Percentiles rank a stretch among this genome's conserved stretches.
phyloP scores from a whole-genome alignment of 139 green algal genomes.

The Cymbomonas tetramitiformis region DNA sequence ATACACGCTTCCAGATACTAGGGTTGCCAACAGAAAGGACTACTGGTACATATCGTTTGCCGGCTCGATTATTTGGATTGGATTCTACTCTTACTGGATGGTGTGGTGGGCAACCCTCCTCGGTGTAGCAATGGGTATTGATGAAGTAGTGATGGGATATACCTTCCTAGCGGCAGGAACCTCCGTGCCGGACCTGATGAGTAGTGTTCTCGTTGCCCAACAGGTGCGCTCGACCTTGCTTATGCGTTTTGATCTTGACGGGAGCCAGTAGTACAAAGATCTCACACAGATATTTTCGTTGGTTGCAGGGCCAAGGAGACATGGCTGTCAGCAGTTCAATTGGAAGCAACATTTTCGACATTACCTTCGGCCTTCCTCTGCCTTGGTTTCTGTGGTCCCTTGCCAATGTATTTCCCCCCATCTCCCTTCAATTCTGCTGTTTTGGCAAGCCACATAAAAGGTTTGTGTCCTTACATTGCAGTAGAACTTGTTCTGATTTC shows the following conservation, averaged over 20 bases:
- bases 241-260: no score
- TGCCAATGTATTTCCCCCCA: no score
- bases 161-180: slow-evolving; percentile 12
- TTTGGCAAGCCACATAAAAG: no score
- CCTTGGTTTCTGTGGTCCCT: slow-evolving; percentile 11
- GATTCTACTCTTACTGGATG: slow-evolving; percentile 14
- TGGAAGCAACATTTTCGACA: slow-evolving; percentile 17
- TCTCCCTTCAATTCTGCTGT: no score
- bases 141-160: slow-evolving; percentile 8
- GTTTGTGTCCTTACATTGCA: no score
- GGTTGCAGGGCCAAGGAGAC: slow-evolving; percentile 9
- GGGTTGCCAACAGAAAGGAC: background rate
- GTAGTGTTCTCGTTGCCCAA: slow-evolving; percentile 2
- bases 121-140: background rate
- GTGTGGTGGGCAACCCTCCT: slow-evolving; percentile 5
- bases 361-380: slow-evolving; percentile 10
- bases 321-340: slow-evolving; percentile 17
- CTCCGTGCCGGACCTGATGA: slow-evolving; percentile 15
- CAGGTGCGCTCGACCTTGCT: no score
- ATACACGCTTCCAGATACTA: background rate
- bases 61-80: slow-evolving; percentile 4
- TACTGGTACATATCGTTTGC: background rate
- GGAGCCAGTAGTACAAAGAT: no score
- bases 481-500: no score
- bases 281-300: no score